These are phyloP conservation scores for Solanum tarijense DNA, from an alignment of 257 asterid genomes.

Conservation along the genomic window DNA sequence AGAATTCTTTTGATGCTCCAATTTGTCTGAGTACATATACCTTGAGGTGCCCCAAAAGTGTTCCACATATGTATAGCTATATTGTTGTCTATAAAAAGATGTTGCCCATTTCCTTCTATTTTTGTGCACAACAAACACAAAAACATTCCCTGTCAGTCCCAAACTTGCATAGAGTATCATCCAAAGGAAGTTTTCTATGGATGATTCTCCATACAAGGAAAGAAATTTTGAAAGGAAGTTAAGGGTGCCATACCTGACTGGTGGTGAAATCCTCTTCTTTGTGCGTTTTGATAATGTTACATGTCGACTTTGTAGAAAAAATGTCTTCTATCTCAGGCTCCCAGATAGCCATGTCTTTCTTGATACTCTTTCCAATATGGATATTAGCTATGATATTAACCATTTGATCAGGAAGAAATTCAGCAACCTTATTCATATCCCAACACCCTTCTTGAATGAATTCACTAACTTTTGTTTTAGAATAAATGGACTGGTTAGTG, in stretches of 20 bases:
- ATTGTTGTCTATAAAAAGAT: too few species aligned
- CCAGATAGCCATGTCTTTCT: background rate
- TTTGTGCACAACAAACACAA: background rate
- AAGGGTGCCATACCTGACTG: background rate
- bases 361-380: background rate
- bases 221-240: background rate
- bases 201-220: background rate
- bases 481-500: too few species aligned
- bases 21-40: too few species aligned
- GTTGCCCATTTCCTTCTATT: too few species aligned
- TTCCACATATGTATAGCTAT: too few species aligned
- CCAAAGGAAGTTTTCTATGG: background rate
- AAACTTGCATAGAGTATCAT: background rate
- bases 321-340: background rate
- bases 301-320: background rate
- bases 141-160: too few species aligned
- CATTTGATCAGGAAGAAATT: background rate
- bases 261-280: background rate
- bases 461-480: background rate
- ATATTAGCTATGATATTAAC: too few species aligned
- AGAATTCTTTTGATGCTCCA: too few species aligned
- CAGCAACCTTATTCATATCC: too few species aligned
- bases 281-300: background rate
- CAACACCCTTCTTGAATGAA: background rate
- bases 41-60: too few species aligned